phyloP scores from a whole-genome alignment of 768 basidiomycete genomes.

The Boletus tylopilopsis region DNA sequence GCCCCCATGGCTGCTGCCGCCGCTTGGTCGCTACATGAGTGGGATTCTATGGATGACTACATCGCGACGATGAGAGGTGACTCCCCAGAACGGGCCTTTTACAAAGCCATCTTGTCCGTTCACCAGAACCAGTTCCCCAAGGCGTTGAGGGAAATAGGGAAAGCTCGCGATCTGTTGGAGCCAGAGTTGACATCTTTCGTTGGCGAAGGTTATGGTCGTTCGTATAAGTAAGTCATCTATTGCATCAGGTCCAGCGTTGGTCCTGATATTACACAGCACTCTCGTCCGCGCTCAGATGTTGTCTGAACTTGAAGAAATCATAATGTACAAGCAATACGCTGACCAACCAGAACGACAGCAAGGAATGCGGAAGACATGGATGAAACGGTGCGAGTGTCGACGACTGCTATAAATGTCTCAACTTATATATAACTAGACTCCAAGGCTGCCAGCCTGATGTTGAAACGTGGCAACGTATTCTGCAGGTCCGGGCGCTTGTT shows the following conservation, averaged over 20 bases:
- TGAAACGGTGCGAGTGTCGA: constrained; percentile 68
- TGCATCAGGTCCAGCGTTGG: constrained; percentile 1
- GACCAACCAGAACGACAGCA: constrained; percentile 93
- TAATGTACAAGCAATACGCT: constrained; percentile 88
- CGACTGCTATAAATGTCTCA: background rate
- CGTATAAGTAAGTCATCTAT: constrained; percentile 75
- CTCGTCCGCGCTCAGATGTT: constrained; percentile 99
- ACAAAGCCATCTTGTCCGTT: constrained; percentile 91
- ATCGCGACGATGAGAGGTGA: constrained; percentile 90
- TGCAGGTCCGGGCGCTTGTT: constrained; percentile 93
- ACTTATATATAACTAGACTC: constrained; percentile 45
- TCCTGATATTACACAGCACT: constrained; percentile 47
- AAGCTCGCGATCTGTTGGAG: constrained; percentile 88
- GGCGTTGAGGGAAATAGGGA: constrained; percentile 84
- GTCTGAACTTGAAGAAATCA: constrained; percentile 97
- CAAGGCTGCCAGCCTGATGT: constrained; percentile 98
- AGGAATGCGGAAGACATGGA: constrained; percentile 93
- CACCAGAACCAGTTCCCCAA: constrained; percentile 96
- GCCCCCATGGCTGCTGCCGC: constrained; percentile 97
- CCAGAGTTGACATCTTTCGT: constrained; percentile 88
- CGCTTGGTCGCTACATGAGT: constrained; percentile 94
- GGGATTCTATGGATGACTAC: constrained; percentile 98
- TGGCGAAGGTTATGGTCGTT: constrained; percentile 94
- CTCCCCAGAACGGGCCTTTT: constrained; percentile 92
- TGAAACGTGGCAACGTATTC: constrained; percentile 97